Evolutionary conservation across 2,329 filamentous ascomycete genomes (phyloP).

Genomic region (Fusarium algeriense): DNA sequence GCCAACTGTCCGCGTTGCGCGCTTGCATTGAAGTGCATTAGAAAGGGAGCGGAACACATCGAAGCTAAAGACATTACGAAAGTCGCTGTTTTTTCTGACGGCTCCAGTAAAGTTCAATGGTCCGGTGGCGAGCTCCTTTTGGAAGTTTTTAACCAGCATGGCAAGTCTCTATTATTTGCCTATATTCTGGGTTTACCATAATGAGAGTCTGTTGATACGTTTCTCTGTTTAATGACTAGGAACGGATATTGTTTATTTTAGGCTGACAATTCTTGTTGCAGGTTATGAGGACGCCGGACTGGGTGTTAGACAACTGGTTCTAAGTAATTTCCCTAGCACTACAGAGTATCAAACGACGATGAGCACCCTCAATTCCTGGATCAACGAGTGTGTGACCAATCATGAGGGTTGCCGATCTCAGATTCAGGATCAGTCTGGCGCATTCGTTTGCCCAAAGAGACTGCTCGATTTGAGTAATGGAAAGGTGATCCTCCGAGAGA

Average conservation of each 20-base stretch:
- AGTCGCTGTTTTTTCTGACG: fast-evolving
- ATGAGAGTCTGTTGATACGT: too few relatives aligned
- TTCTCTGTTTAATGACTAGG: not conserved
- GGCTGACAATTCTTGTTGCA: not conserved
- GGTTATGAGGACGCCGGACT: not conserved
- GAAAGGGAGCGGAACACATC: not conserved
- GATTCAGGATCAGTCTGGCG: fast-evolving
- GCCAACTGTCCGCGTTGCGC: not conserved
- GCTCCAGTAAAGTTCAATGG: fast-evolving
- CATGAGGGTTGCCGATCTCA: not conserved
- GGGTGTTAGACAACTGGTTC: fast-evolving
- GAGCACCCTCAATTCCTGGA: not conserved
- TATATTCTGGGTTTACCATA: not conserved
- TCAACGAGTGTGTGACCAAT: not conserved
- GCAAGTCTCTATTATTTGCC: not conserved
- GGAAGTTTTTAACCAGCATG: not conserved
- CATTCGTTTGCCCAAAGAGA: not conserved
- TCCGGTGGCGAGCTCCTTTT: fast-evolving
- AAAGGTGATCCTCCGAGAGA: not conserved
- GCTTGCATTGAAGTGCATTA: not conserved
- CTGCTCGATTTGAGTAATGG: not conserved
- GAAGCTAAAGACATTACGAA: fast-evolving
- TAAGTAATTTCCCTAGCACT: not conserved
- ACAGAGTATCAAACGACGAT: not conserved
- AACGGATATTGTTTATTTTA: not conserved